Evolutionary conservation across 768 basidiomycete genomes (phyloP), one percentile per base, ranked within the genome.

Genomic region (Naganishia vaughanmartiniae): DNA sequence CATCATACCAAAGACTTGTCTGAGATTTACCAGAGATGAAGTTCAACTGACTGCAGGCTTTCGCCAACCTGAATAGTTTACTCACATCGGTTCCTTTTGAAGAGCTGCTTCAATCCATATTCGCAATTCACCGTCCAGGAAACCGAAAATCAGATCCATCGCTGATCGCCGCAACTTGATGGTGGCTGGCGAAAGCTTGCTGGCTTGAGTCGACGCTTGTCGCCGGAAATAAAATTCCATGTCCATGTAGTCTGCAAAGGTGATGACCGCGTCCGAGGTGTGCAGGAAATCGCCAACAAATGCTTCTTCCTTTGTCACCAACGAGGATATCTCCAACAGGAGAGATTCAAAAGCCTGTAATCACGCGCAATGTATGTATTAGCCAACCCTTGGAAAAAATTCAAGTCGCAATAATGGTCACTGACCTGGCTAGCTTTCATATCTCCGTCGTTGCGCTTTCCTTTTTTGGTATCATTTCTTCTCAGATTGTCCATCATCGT

Each of bases 71-170:
- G 71, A 12, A 46, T 31, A 28, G 28, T 30, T 12, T 21, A 81
- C 86, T 77, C 78, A 93, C 94, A 94, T 83, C 70, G 82, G 84
- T 78, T 96, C 94, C 74, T 86, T 88, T 39, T 85, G 85, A 51
- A 94, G 76, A 0, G 90, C 89, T 21, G 80, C 84, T 73, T 98
- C 94, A 17, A 93, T 83, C 92, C 92, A 97, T 28, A 84, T 82
- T 80, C 90, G 91, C 71, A 97, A 69, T 78, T 95, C 93, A 0
- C 84, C 84, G 2, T 89, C 89, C 21, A 98, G 83, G 83, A 95
- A 98, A 10, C 93, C 93, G 79, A 97, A 98, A 65, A 97, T 93
- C 65, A 95, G 82, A 74, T 98, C 95, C 90, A 97, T 87, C 33
- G 93, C 91, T 2, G 89, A 89, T 24, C 92, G 87, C 34, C 93